phyloP scores from a whole-genome alignment of 352 stramenopile species.

The Phytophthora syringae region DNA sequence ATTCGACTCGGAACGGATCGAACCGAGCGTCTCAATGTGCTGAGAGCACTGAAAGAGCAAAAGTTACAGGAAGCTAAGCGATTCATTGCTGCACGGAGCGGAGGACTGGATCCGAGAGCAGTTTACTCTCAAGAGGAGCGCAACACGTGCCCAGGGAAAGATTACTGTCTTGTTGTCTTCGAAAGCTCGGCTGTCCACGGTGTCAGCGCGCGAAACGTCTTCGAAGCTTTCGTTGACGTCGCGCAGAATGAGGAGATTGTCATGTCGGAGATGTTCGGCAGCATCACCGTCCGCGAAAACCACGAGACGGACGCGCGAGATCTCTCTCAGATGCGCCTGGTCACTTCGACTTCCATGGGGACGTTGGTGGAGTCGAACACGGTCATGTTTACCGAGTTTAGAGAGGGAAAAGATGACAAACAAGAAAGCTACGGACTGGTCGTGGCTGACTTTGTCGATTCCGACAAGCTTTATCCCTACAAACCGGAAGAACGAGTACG shows the following conservation, averaged over 20 bases:
- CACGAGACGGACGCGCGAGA: constrained; percentile 44
- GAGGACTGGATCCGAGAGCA: constrained; percentile 24
- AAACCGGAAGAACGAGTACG: constrained; percentile 32
- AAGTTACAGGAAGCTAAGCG: constrained; percentile 37
- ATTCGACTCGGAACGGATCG: constrained; percentile 35
- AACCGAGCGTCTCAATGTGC: constrained; percentile 25
- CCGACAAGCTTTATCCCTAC: constrained; percentile 54
- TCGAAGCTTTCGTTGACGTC: constrained; percentile 50
- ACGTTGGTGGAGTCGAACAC: constrained; percentile 33
- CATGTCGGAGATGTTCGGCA: constrained; percentile 56
- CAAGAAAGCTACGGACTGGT: constrained; percentile 19
- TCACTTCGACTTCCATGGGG: constrained; percentile 33
- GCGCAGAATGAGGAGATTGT: constrained; percentile 59
- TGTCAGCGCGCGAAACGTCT: constrained; percentile 34
- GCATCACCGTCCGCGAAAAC: constrained; percentile 58
- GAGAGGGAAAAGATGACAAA: constrained; percentile 7
- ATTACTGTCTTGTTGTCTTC: constrained; percentile 45
- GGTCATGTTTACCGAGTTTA: constrained; percentile 28
- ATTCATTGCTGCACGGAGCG: constrained; percentile 39
- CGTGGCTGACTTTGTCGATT: constrained; percentile 40
- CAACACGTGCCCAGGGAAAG: constrained; percentile 35
- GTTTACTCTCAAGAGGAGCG: constrained; percentile 35
- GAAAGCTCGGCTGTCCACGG: constrained; percentile 41
- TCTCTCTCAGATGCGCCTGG: constrained; percentile 51
- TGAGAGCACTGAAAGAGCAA: constrained; percentile 30